Base-by-base conservation (phyloP, 176 grass and related monocot species). In the Tillandsia fasciculata region DNA sequence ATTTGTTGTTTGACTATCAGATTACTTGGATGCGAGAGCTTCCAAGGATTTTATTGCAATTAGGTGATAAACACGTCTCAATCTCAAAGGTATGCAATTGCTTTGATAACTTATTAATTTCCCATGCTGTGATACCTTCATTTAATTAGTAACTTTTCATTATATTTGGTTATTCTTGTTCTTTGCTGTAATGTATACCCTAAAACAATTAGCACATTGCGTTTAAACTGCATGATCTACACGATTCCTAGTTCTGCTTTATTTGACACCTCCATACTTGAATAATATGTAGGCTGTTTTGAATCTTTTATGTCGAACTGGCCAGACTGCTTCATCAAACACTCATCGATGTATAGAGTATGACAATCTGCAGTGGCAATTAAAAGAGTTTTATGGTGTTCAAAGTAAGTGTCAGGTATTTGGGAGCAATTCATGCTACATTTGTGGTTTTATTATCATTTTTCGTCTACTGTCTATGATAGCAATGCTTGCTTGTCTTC, bases 271-370 rank as follows among this genome's bases (percentile, higher is more conserved):
- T 59, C 54, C 14, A 59, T 59, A 17, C 14, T 59, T 59, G 12
- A 59, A 59, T 59, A 59, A 17, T 17, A 17, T 33, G 10, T 64
- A 96, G 93, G 94, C 83, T 82, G 84, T 76, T 51, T 82, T 97
- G 69, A 84, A 78, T 73, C 76, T 97, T 73, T 79, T 97, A 70
- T 74, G 85, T 64, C 85, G 53, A 79, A 71, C 85, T 72, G 94
- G 84, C 52, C 94, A 92, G 57, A 77, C 48, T 64, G 85, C 80
- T 71, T 24, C 59, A 47, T 42, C 71, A 23, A 71, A 68, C n/a
- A 74, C 80, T 57, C 61, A 51, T 56, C 71, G 79, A 12, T 57
- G 52, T 42, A 15, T 51, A 49, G 75, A 90, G 48, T 85, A 72
- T 89, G 82, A 63, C 76, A 71, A 73, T 7, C 26, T 90, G 61